Evolutionary conservation across 1,284 basidiomycete species (phyloP).

Genomic region (Cryptococcus sp.): DNA sequence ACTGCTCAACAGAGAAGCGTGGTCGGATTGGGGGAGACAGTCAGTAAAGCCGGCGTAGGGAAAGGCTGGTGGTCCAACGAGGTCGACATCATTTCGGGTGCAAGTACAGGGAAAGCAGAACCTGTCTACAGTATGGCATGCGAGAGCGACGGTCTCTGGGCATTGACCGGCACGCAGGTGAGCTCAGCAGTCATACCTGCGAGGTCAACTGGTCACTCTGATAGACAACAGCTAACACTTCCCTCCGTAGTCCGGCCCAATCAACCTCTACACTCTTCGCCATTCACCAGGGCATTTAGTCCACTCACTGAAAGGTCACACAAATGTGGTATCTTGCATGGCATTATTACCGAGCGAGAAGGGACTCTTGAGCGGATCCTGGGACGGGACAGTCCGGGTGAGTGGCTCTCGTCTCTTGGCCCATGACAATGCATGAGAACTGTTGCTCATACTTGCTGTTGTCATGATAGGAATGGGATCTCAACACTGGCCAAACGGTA

Average conservation of each 20-base stretch:
- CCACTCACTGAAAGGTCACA: slow-evolving; percentile 71
- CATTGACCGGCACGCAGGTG: slow-evolving; percentile 80
- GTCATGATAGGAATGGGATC: slow-evolving; percentile 84
- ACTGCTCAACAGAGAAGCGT: slow-evolving; percentile 88
- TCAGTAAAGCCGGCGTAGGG: slow-evolving; percentile 84
- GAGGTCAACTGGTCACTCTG: not conserved
- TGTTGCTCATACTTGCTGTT: slow-evolving; percentile 1
- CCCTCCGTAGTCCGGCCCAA: slow-evolving; percentile 67
- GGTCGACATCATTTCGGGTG: slow-evolving; percentile 37
- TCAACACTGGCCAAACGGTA: slow-evolving; percentile 82
- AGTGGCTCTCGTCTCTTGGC: slow-evolving; percentile 46
- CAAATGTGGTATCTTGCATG: slow-evolving; percentile 81
- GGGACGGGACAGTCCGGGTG: slow-evolving; percentile 89
- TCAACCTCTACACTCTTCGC: slow-evolving; percentile 88
- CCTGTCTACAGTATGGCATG: slow-evolving; percentile 85
- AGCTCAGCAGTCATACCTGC: slow-evolving; percentile 41
- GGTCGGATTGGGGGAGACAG: slow-evolving; percentile 85
- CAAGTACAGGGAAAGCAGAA: slow-evolving; percentile 54
- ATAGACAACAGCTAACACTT: slow-evolving; percentile 3
- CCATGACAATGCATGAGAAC: not conserved
- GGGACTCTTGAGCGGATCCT: slow-evolving; percentile 84
- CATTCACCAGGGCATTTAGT: slow-evolving; percentile 84
- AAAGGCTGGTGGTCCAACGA: slow-evolving; percentile 78
- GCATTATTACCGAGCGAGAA: slow-evolving; percentile 78
- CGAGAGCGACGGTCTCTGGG: slow-evolving; percentile 89